phyloP scores from a whole-genome alignment of 257 asterid species.

The Nyctanthes arbortristis region DNA sequence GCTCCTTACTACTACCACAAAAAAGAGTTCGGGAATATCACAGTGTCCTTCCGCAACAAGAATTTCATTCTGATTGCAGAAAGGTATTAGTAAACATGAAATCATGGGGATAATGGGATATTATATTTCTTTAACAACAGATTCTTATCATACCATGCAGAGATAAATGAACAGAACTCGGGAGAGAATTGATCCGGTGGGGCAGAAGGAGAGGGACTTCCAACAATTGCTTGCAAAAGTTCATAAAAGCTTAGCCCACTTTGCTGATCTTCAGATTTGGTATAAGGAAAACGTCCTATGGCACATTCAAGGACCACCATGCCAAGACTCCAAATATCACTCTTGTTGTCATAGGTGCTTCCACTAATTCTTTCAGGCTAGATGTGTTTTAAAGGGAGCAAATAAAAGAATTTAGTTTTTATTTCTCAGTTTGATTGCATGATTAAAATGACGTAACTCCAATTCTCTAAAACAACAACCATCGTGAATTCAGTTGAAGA shows the following conservation, averaged over 20 bases:
- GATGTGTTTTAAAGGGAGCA: background rate
- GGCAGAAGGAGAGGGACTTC: constrained; percentile 90
- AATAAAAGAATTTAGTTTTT: constrained; percentile 23
- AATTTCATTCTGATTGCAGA: background rate
- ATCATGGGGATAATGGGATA: background rate
- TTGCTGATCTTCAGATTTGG: constrained; percentile 88
- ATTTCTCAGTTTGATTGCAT: constrained; percentile 10
- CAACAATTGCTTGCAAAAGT: constrained; percentile 93
- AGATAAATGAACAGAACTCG: constrained; percentile 56
- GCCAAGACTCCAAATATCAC: constrained; percentile 67
- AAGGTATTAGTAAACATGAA: background rate
- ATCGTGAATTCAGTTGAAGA: constrained; percentile 4
- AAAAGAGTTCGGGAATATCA: no score
- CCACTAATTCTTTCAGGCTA: constrained; percentile 99
- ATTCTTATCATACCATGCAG: constrained; percentile 66
- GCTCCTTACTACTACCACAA: background rate
- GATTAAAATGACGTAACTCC: background rate
- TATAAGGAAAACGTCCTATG: constrained; percentile 95
- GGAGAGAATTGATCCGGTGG: constrained; percentile 78
- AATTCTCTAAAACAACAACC: constrained; percentile 8
- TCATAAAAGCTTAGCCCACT: constrained; percentile 88
- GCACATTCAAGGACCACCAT: constrained; percentile 99
- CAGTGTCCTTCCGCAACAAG: no score
- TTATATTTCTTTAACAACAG: background rate
- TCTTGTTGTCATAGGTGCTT: constrained; percentile 69